phyloP scores from a whole-genome alignment of 2,329 filamentous ascomycete genomes.

The Bipolaris victoriae region DNA sequence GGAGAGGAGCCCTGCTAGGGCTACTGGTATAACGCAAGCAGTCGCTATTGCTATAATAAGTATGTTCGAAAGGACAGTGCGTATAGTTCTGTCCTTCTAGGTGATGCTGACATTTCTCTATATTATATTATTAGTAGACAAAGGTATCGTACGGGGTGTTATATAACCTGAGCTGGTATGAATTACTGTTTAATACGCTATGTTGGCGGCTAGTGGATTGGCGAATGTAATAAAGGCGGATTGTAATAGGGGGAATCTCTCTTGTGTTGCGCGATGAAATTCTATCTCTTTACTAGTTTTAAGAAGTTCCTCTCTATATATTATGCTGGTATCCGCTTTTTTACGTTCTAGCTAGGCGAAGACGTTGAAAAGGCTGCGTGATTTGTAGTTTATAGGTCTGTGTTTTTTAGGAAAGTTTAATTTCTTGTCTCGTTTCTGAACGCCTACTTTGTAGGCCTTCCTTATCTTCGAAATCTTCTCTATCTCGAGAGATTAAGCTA shows the following conservation, averaged over 20 bases:
- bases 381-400: not conserved
- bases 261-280: not conserved
- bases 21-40: constrained; percentile 11
- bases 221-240: constrained; percentile 20
- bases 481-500: constrained; percentile 7
- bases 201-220: constrained; percentile 8
- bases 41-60: constrained; percentile 5
- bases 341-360: not conserved
- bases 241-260: constrained; percentile 2
- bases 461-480: constrained; percentile 9
- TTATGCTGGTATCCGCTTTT: constrained; percentile 8
- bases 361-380: not conserved
- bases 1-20: constrained; percentile 15
- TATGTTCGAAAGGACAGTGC: constrained; percentile 9
- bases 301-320: constrained; percentile 9
- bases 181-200: constrained; percentile 17
- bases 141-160: constrained; percentile 8
- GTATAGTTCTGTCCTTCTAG: constrained; percentile 14
- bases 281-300: constrained; percentile 12
- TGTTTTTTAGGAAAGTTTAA: not conserved
- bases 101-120: constrained; percentile 19
- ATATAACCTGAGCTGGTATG: constrained; percentile 14
- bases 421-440: not conserved
- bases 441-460: constrained; percentile 2
- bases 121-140: constrained; percentile 10